These are phyloP conservation scores for Trichocomaceae sp. DNA, from an alignment of 2,329 filamentous ascomycete genomes.

Conservation along the genomic window DNA sequence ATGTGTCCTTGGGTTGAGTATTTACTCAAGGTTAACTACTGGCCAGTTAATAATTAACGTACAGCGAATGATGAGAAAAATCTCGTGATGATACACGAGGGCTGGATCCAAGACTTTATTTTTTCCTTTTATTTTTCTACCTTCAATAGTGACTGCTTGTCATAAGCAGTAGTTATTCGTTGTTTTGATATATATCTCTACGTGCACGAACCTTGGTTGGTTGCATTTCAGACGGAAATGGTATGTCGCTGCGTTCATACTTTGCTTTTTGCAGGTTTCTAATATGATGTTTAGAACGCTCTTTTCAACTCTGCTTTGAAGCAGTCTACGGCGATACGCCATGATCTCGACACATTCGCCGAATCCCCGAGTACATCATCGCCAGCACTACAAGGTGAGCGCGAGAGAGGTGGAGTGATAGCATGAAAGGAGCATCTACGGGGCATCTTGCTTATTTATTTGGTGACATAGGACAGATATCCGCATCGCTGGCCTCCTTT, in stretches of 20 bases:
- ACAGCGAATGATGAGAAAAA: neutral
- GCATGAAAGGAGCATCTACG: too few relatives aligned
- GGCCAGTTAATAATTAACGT: neutral
- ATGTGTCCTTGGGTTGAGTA: conserved; percentile 26
- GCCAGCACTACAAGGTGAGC: conserved; percentile 53
- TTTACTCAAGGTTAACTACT: neutral
- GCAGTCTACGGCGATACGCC: conserved; percentile 72
- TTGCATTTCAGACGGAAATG: conserved; percentile 13
- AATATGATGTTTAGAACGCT: conserved; percentile 54
- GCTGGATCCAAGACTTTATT: neutral
- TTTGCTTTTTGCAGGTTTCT: neutral
- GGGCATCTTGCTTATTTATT: neutral
- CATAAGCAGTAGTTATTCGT: neutral
- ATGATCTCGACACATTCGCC: conserved; percentile 66
- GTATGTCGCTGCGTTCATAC: conserved; percentile 8
- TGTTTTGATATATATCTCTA: neutral
- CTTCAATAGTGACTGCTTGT: neutral
- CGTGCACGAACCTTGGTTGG: neutral
- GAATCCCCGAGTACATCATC: conserved; percentile 52
- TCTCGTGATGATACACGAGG: neutral
- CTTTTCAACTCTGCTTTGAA: conserved; percentile 80
- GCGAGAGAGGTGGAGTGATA: neutral
- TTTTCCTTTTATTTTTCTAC: neutral
- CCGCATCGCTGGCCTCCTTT: conserved; percentile 73
- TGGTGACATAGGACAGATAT: conserved; percentile 56